Evolutionary conservation across 108 stramenopile species (phyloP).

Genomic region (Skeletonema grethae): DNA sequence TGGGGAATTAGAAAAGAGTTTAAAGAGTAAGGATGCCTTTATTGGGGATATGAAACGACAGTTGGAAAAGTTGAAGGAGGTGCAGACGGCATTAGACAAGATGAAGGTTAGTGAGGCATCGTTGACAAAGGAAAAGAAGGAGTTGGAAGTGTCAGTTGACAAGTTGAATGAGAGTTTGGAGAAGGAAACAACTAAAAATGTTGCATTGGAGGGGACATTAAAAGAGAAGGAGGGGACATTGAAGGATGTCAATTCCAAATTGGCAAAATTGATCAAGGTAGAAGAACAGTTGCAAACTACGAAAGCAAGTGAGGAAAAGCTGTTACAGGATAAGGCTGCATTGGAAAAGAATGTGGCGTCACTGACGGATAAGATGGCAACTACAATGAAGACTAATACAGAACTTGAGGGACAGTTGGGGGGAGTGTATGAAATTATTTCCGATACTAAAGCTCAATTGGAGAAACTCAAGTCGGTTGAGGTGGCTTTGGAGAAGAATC

Average conservation of each 20-base stretch:
- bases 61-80: background rate
- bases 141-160: background rate
- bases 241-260: background rate
- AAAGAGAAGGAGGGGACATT: background rate
- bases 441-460: background rate
- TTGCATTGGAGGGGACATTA: background rate
- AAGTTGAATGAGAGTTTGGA: background rate
- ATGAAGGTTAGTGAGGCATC: background rate
- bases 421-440: background rate
- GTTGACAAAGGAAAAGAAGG: background rate
- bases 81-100: background rate
- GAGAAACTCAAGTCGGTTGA: background rate
- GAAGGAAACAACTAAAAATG: background rate
- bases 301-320: background rate
- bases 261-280: background rate
- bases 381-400: background rate
- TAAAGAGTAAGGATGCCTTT: background rate
- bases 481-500: background rate
- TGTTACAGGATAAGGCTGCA: background rate
- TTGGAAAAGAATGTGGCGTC: background rate
- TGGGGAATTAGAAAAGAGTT: background rate
- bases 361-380: background rate
- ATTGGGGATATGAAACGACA: background rate
- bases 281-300: background rate
- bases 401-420: background rate